These are phyloP conservation scores for Elsinoe fawcettii DNA, from an alignment of 2,329 filamentous ascomycete genomes.

Conservation along the genomic window DNA sequence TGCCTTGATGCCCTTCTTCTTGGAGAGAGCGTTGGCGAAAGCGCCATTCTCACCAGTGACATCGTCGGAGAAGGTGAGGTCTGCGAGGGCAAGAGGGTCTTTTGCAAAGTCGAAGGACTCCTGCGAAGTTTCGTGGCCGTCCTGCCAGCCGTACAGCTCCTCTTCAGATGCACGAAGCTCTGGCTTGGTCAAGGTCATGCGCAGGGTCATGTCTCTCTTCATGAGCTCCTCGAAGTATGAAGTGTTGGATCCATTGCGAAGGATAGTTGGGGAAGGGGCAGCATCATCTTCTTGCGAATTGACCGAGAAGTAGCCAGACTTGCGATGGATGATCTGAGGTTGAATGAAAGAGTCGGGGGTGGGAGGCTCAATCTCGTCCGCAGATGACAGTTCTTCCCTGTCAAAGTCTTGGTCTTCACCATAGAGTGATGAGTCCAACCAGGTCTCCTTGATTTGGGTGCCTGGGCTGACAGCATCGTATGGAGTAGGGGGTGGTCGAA, in stretches of 20 bases:
- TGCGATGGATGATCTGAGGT: constrained; percentile 2
- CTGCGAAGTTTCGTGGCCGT: constrained; percentile 21
- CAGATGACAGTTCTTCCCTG: constrained; percentile 8
- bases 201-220: constrained; percentile 73
- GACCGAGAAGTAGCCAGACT: constrained; percentile 8
- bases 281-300: constrained; percentile 28
- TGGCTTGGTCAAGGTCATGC: constrained; percentile 88
- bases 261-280: not conserved
- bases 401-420: constrained; percentile 15
- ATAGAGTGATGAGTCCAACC: constrained; percentile 9
- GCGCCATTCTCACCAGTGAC: constrained; percentile 35
- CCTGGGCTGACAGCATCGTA: constrained; percentile 14
- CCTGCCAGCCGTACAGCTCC: constrained; percentile 63
- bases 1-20: constrained; percentile 21
- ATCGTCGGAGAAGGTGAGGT: constrained; percentile 38
- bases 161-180: constrained; percentile 73
- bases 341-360: constrained; percentile 10
- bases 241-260: constrained; percentile 4
- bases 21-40: constrained; percentile 29
- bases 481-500: not conserved
- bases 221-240: constrained; percentile 16
- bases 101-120: not conserved
- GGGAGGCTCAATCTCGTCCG: constrained; percentile 10
- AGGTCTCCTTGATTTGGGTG: constrained; percentile 12
- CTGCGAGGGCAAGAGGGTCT: constrained; percentile 50